Percentiles rank a stretch among this genome's conserved stretches.
These are phyloP conservation scores for Boletus vinaceobasis DNA, from an alignment of 768 basidiomycete species.

Conservation along the genomic window DNA sequence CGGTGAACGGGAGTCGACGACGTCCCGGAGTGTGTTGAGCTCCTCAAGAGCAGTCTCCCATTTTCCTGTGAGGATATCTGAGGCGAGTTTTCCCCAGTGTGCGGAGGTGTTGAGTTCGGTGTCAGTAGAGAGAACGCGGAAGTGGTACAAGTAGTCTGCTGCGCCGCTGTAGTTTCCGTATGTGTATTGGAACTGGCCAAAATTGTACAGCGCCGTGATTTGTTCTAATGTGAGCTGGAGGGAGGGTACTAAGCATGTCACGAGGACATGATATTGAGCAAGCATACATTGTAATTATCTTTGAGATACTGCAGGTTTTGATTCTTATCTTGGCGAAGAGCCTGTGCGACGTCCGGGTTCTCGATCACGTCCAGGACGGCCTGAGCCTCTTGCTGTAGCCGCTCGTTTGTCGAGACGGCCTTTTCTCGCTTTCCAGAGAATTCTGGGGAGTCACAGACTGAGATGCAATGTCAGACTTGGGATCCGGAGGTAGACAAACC, in stretches of 20 bases:
- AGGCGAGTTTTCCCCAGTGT: conserved; percentile 98
- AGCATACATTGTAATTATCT: conserved; percentile 81
- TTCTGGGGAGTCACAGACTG: conserved; percentile 44
- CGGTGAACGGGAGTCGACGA: conserved; percentile 77
- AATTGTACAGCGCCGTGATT: conserved; percentile 95
- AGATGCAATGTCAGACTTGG: neutral
- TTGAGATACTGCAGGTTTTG: conserved; percentile 94
- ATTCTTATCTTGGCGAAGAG: conserved; percentile 92
- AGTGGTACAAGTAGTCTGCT: conserved; percentile 97
- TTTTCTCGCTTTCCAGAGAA: conserved; percentile 79
- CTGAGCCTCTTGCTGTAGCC: conserved; percentile 85
- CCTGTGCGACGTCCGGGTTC: conserved; percentile 93
- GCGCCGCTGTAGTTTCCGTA: conserved; percentile 96
- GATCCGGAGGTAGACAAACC: conserved; percentile 43
- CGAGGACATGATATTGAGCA: neutral
- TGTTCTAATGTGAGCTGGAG: conserved; percentile 87
- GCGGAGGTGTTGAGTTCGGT: conserved; percentile 91
- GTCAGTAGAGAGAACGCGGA: conserved; percentile 95
- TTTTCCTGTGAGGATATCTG: conserved; percentile 90
- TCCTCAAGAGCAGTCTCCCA: conserved; percentile 97
- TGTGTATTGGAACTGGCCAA: conserved; percentile 98
- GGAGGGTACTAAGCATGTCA: neutral
- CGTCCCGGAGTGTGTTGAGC: conserved; percentile 90
- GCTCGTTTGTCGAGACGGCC: conserved; percentile 80
- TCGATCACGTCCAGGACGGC: conserved; percentile 94